phyloP scores from a whole-genome alignment of 2,329 filamentous ascomycete genomes.

The Nemania abortiva region DNA sequence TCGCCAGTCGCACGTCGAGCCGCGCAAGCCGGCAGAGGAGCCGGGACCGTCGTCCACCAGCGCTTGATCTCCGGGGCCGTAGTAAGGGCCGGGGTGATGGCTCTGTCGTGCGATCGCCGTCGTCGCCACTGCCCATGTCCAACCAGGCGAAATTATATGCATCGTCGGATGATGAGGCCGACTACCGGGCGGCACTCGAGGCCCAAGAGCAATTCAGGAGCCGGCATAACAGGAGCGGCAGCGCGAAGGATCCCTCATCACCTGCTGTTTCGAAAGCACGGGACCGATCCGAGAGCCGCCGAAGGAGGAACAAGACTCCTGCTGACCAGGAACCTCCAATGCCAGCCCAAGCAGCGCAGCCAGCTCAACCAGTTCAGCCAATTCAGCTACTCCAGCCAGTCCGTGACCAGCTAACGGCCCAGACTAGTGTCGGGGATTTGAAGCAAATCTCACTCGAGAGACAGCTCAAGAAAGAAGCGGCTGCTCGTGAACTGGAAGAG shows the following conservation, averaged over 20 bases:
- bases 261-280: slow-evolving; percentile 50
- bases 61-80: slow-evolving; percentile 70
- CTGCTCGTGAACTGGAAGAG: slow-evolving; percentile 88
- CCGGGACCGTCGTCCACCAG: slow-evolving; percentile 58
- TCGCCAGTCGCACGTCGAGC: slow-evolving; percentile 63
- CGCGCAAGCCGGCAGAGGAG: slow-evolving; percentile 61
- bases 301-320: slow-evolving; percentile 50
- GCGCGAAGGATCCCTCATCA: slow-evolving; percentile 51
- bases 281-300: slow-evolving; percentile 58
- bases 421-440: slow-evolving; percentile 64
- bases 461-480: slow-evolving; percentile 76
- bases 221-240: slow-evolving; percentile 66
- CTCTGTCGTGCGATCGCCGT: slow-evolving; percentile 76
- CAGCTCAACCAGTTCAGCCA: neutral
- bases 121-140: slow-evolving; percentile 83
- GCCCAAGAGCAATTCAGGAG: slow-evolving; percentile 68
- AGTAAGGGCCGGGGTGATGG: slow-evolving; percentile 70
- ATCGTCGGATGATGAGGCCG: slow-evolving; percentile 73
- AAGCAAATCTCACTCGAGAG: slow-evolving; percentile 70
- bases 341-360: slow-evolving; percentile 42
- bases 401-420: slow-evolving; percentile 38
- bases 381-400: slow-evolving; percentile 38
- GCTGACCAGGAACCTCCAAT: slow-evolving; percentile 49
- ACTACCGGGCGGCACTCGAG: slow-evolving; percentile 65
- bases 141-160: slow-evolving; percentile 65